phyloP scores from a whole-genome alignment of 2,329 filamentous ascomycete genomes.

The Chaetomiaceae sp. region DNA sequence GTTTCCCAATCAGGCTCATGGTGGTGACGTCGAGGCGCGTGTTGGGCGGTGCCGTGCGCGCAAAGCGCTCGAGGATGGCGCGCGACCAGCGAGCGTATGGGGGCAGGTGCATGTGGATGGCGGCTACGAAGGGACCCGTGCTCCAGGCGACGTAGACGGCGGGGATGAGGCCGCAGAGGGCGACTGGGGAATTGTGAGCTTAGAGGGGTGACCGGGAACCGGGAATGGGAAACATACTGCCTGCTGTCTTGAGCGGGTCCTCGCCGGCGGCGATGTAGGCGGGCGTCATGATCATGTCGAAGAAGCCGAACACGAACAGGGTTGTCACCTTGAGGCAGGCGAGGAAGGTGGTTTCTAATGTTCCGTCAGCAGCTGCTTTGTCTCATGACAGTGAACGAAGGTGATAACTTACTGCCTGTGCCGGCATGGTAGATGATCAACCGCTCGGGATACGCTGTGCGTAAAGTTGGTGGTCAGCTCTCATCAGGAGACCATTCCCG shows the following conservation, averaged over 20 bases:
- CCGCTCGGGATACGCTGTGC: conserved; percentile 48
- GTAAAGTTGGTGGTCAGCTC: not conserved
- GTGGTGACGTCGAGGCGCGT: conserved; percentile 50
- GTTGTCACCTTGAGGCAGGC: conserved; percentile 68
- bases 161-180: conserved; percentile 59
- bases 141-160: conserved; percentile 60
- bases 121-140: conserved; percentile 66
- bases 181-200: conserved; percentile 38
- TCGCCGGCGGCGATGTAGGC: conserved; percentile 45
- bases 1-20: conserved; percentile 52
- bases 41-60: conserved; percentile 43
- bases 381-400: not conserved
- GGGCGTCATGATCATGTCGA: conserved; percentile 60
- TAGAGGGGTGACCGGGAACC: too few relatives aligned
- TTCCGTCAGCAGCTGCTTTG: not conserved
- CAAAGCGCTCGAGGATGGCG: conserved; percentile 50
- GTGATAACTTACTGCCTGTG: conserved; percentile 43
- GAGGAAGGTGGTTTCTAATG: conserved; percentile 53
- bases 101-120: conserved; percentile 67
- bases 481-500: not conserved
- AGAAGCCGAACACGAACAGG: conserved; percentile 64
- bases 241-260: conserved; percentile 35
- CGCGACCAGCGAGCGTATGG: conserved; percentile 58
- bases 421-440: conserved; percentile 74
- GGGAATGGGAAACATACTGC: conserved; percentile 34